phyloP scores from a whole-genome alignment of 176 grass and related monocot species.

The Saccharum spontaneum region DNA sequence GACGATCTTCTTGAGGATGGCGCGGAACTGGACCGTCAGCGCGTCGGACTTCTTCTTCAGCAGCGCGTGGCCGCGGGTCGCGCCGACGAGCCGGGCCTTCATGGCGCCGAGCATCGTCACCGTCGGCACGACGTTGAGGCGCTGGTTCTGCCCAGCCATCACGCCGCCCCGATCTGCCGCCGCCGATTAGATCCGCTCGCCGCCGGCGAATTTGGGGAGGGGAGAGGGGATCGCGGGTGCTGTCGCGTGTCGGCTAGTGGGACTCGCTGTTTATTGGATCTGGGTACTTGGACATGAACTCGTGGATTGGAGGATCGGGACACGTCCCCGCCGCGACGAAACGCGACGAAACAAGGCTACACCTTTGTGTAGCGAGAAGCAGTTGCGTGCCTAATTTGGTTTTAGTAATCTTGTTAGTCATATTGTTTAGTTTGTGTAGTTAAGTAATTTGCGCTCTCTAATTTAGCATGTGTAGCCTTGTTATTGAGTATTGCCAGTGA shows the following conservation, averaged over 20 bases:
- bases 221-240: neutral
- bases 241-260: neutral
- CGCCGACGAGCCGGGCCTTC: conserved; percentile 82
- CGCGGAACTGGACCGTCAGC: conserved; percentile 77
- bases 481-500: no score
- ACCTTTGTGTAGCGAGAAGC: no score
- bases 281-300: neutral
- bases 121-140: conserved; percentile 80
- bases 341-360: no score
- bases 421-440: no score
- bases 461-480: no score
- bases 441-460: no score
- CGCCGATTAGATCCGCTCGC: conserved; percentile 8
- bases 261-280: neutral
- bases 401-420: no score
- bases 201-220: neutral
- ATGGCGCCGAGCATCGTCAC: conserved; percentile 83
- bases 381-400: no score
- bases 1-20: conserved; percentile 92
- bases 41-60: conserved; percentile 98
- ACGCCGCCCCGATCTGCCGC: neutral
- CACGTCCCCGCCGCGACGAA: no score
- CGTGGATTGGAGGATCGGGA: neutral
- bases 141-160: conserved; percentile 77
- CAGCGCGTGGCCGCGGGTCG: conserved; percentile 81